A percentile compares a stretch with the other conserved stretches of the same genome.
Evolutionary conservation across 768 basidiomycete species (phyloP).

Genomic region (Galerina sulciceps): DNA sequence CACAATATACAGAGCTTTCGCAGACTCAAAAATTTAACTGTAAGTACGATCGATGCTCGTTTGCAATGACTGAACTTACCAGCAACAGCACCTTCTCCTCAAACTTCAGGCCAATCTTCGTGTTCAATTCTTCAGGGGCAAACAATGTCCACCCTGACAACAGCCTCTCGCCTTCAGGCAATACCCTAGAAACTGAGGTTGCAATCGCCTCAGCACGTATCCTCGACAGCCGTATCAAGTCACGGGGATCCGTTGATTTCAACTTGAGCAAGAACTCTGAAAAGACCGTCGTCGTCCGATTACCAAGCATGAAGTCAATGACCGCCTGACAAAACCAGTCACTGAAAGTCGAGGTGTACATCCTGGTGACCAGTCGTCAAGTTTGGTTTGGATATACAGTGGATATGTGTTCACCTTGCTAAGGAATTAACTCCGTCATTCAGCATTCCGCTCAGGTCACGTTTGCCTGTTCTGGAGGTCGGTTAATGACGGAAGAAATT

Average conservation of each 20-base stretch:
- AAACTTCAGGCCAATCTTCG: constrained; percentile 75
- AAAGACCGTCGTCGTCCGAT: constrained; percentile 86
- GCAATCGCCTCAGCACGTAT: constrained; percentile 93
- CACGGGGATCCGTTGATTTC: constrained; percentile 89
- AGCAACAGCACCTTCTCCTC: constrained; percentile 94
- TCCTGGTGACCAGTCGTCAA: constrained; percentile 41
- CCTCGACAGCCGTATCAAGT: constrained; percentile 85
- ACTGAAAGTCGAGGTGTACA: constrained; percentile 88
- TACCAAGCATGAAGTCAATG: constrained; percentile 89
- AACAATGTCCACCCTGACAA: constrained; percentile 93
- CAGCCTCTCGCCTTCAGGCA: constrained; percentile 77
- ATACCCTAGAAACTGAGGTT: constrained; percentile 77
- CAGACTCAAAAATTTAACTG: constrained; percentile 27
- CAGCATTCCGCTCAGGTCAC: constrained; percentile 88
- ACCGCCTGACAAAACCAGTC: constrained; percentile 99
- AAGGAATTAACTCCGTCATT: constrained; percentile 97
- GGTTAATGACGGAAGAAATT: constrained; percentile 1
- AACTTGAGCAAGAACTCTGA: constrained; percentile 91
- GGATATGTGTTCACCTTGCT: constrained; percentile 53
- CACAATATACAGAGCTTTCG: constrained; percentile 74
- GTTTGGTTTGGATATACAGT: constrained; percentile 2
- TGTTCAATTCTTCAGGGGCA: constrained; percentile 77
- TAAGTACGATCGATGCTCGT: no score
- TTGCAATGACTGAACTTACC: constrained; percentile 47
- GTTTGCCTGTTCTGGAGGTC: constrained; percentile 82